These are phyloP conservation scores for Penicillium lagena DNA, from an alignment of 495 filamentous ascomycete genomes.

Conservation along the genomic window DNA sequence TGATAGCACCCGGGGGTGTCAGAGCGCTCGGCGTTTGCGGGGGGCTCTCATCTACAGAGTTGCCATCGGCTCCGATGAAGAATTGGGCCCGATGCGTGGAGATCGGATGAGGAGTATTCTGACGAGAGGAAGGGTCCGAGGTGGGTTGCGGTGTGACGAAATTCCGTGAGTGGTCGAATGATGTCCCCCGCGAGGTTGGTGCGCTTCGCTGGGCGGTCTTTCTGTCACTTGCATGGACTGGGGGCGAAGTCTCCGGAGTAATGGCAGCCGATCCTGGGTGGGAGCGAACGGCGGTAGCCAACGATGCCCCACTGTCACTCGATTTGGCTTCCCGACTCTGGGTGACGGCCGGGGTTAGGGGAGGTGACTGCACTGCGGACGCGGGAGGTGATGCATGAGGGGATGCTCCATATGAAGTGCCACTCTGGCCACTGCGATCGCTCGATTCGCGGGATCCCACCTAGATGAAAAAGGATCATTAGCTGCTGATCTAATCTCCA, in stretches of 20 bases:
- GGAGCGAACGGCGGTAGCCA: slow-evolving; percentile 35
- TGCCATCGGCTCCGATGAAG: slow-evolving; percentile 59
- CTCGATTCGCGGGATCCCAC: slow-evolving; percentile 44
- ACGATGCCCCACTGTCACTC: slow-evolving; percentile 17
- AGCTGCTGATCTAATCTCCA: slow-evolving; percentile 7
- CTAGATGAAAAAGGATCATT: slow-evolving; percentile 17
- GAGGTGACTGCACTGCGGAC: slow-evolving; percentile 76
- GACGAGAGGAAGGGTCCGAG: too few species aligned
- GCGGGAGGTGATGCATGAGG: slow-evolving; percentile 43
- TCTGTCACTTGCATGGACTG: slow-evolving; percentile 24
- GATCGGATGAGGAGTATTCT: slow-evolving; percentile 23
- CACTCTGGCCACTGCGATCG: slow-evolving; percentile 32
- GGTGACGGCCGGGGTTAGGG: slow-evolving; percentile 79
- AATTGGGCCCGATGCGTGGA: slow-evolving; percentile 64
- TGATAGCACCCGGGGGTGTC: slow-evolving; percentile 62
- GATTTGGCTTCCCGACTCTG: slow-evolving; percentile 42
- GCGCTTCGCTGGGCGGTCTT: slow-evolving; percentile 25
- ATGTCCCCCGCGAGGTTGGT: slow-evolving; percentile 21
- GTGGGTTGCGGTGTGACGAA: too few species aligned
- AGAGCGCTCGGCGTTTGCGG: slow-evolving; percentile 49
- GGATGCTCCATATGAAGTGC: slow-evolving; percentile 33
- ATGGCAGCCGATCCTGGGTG: slow-evolving; percentile 62
- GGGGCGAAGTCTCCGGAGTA: slow-evolving; percentile 38
- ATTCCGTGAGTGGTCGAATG: too few species aligned
- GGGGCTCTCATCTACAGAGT: slow-evolving; percentile 45